phyloP scores from a whole-genome alignment of 768 basidiomycete genomes.

The Gymnopilus junonius region DNA sequence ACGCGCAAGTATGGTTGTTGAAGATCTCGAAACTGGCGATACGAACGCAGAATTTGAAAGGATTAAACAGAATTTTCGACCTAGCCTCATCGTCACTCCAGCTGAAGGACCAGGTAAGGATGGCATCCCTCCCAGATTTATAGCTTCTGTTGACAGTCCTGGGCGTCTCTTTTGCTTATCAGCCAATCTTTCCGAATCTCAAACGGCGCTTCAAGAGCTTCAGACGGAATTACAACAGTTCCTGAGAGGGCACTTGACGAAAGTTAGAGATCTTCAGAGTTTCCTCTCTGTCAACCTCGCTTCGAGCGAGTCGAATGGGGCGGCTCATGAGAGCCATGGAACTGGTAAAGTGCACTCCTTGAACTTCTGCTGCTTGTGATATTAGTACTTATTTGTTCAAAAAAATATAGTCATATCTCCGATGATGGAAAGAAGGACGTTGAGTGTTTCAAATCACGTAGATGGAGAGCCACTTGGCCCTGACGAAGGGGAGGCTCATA shows the following conservation, averaged over 20 bases:
- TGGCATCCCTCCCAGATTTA: not conserved
- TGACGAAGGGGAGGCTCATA: constrained; percentile 1
- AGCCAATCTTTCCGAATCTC: constrained; percentile 20
- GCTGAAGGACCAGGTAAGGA: constrained; percentile 20
- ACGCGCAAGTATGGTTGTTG: constrained; percentile 4
- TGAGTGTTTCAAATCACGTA: constrained; percentile 3
- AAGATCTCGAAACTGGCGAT: constrained; percentile 23
- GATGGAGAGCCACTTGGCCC: not conserved
- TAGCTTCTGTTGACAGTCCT: not conserved
- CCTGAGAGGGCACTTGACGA: constrained; percentile 21
- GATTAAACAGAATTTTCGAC: constrained; percentile 25
- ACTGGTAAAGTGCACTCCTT: not conserved
- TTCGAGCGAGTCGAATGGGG: constrained; percentile 6
- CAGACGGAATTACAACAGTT: constrained; percentile 29
- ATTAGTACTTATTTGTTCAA: not conserved
- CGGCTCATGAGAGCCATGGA: constrained; percentile 3
- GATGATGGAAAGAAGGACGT: not conserved
- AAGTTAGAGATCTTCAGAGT: constrained; percentile 20
- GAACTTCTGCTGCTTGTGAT: not conserved
- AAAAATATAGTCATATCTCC: not conserved
- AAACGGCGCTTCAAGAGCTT: constrained; percentile 23
- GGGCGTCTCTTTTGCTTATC: not conserved
- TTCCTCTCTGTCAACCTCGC: constrained; percentile 6
- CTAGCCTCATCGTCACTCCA: constrained; percentile 15
- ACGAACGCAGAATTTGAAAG: constrained; percentile 22